Evolutionary conservation across 257 asterid species (phyloP), one percentile per base, ranked within the genome.

Genomic region (Solanum habrochaites): DNA sequence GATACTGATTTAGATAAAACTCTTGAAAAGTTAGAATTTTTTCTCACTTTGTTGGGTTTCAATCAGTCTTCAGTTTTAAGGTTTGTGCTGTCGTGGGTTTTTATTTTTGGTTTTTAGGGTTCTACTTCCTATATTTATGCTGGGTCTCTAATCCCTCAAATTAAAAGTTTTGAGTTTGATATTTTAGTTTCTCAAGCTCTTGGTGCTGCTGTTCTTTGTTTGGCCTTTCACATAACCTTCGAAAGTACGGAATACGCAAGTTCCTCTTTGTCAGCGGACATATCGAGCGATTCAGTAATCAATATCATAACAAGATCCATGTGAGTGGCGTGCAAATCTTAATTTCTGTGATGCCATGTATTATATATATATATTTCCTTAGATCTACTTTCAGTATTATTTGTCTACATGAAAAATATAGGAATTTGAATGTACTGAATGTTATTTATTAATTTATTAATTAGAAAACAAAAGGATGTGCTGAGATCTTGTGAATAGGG

Each of bases 221-320:
- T 74, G 94, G 98, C 91, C 89, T 93, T 73, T 94, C 98, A 0
- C 98, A 95, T 83, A 94, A 94, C 66, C 87, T 94, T 91, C 87
- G 98, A 74, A 95, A 95, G 82, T 94, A 95, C 85, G 98, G 97
- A 32, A 90, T 94, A 60, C 91, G 98, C 92, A 95, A 93, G 89
- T 95, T 95, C 85, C 93, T 95, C 82, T 95, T 95, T 90, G 98
- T 95, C 67, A 95, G 93, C 86, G 98, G 98, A 23, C 95, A 91
- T 83, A 91, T 90, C 42, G 98, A 93, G 58, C 89, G 94, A 88
- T 92, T 94, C 87, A 89, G 93, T 86, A 91, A 82, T 40, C 95
- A 93, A 78, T 95, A 95, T 80, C 90, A 89, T 31, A 90, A 90
- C 87, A 95, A 93, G 93, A 93, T 95, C 74, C 87, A 91, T 67